Evolutionary conservation across 345 rosid species (phyloP).

Genomic region (Eutrema yunnanense): DNA sequence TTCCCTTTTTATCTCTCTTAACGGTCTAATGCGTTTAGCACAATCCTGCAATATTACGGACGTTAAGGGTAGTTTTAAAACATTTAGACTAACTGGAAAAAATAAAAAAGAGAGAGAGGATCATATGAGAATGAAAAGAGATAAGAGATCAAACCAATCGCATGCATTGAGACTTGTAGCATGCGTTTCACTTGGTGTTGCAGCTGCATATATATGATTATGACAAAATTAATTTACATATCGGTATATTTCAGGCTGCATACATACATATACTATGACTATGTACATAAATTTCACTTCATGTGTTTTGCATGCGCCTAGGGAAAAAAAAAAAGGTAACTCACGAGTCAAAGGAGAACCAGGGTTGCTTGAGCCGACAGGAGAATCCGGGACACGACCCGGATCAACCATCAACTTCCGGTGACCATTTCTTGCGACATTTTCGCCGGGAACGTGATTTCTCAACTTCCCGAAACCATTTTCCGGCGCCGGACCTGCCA

Average conservation of each 20-base stretch:
- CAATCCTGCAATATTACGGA: constrained; percentile 44
- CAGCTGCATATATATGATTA: constrained; percentile 41
- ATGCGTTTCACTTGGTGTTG: constrained; percentile 53
- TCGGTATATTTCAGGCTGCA: background rate
- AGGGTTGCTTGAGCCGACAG: constrained; percentile 37
- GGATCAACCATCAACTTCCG: constrained; percentile 34
- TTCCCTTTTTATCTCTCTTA: constrained; percentile 23
- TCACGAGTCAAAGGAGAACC: constrained; percentile 51
- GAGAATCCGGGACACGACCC: constrained; percentile 37
- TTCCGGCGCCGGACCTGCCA: constrained; percentile 87
- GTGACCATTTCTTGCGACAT: constrained; percentile 25
- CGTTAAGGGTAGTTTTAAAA: background rate
- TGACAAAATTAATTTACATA: background rate
- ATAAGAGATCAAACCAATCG: constrained; percentile 44
- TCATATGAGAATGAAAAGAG: background rate
- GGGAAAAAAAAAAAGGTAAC: background rate
- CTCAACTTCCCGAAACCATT: constrained; percentile 56
- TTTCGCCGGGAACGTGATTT: constrained; percentile 24
- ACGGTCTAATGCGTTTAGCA: constrained; percentile 68
- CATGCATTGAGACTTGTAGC: constrained; percentile 49
- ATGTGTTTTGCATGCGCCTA: background rate
- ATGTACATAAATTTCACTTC: background rate
- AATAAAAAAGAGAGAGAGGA: background rate
- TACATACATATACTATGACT: background rate
- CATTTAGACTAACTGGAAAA: background rate